phyloP scores from a whole-genome alignment of 2,329 filamentous ascomycete genomes.

The Aureobasidium sp. region DNA sequence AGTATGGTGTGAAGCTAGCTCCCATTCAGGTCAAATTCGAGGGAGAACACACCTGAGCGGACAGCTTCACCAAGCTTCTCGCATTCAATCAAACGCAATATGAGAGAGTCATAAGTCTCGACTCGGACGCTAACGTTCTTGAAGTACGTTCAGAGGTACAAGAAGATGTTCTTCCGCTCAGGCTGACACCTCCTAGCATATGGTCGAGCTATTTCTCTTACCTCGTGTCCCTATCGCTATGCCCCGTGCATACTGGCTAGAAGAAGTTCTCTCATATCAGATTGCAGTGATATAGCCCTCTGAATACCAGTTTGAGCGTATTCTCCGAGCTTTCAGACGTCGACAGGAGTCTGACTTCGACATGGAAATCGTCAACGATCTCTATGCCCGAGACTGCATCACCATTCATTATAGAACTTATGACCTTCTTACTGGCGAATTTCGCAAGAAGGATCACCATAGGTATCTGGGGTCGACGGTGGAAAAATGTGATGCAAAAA shows the following conservation, averaged over 20 bases:
- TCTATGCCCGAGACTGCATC: constrained; percentile 54
- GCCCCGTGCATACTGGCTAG: constrained; percentile 65
- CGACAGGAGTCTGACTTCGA: constrained; percentile 37
- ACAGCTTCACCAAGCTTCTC: constrained; percentile 60
- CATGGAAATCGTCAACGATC: constrained; percentile 60
- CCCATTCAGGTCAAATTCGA: neutral
- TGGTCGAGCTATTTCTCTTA: constrained; percentile 66
- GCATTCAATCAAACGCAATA: constrained; percentile 63
- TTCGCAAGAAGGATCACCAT: constrained; percentile 47
- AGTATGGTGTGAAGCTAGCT: neutral
- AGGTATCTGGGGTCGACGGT: constrained; percentile 45
- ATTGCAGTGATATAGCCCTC: constrained; percentile 21
- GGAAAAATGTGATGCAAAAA: neutral
- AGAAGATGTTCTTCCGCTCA: neutral
- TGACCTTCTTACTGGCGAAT: constrained; percentile 56
- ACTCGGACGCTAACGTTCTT: constrained; percentile 59
- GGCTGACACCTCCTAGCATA: constrained; percentile 20
- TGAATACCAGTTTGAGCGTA: neutral
- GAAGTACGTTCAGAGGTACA: constrained; percentile 31
- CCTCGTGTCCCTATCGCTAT: constrained; percentile 56
- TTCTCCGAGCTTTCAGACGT: constrained; percentile 12
- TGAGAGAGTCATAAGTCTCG: constrained; percentile 48
- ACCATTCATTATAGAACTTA: constrained; percentile 59
- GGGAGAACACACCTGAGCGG: constrained; percentile 47
- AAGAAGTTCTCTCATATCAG: constrained; percentile 22